phyloP scores from a whole-genome alignment of 2,329 filamentous ascomycete genomes.

The Colletotrichum incanum region DNA sequence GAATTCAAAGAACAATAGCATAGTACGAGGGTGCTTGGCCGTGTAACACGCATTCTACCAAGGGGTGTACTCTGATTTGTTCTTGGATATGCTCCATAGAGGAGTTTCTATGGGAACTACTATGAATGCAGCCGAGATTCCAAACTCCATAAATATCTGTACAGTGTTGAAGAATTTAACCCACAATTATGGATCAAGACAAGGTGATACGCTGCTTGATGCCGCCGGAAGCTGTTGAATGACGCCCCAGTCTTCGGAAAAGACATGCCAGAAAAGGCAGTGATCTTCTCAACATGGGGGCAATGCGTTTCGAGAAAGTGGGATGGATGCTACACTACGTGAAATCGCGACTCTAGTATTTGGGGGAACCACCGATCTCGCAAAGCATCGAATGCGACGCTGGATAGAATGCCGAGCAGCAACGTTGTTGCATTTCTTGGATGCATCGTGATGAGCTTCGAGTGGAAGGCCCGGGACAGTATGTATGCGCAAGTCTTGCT shows the following conservation, averaged over 20 bases:
- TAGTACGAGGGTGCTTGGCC: not conserved
- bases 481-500: not conserved
- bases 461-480: not conserved
- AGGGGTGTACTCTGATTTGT: not conserved
- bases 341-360: not conserved
- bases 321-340: constrained; percentile 21
- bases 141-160: not conserved
- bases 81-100: not conserved
- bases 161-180: constrained; percentile 6
- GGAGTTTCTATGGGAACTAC: constrained; percentile 9
- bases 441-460: not conserved
- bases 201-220: constrained; percentile 12
- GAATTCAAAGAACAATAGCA: no score
- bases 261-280: constrained; percentile 20
- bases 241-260: constrained; percentile 8
- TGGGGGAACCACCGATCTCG: constrained; percentile 3
- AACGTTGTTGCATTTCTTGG: not conserved
- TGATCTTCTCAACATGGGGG: constrained; percentile 20
- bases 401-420: not conserved
- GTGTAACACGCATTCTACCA: no score
- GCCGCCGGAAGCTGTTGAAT: constrained; percentile 24
- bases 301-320: constrained; percentile 29
- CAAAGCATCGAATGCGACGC: constrained; percentile 5
- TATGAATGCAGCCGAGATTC: constrained; percentile 7
- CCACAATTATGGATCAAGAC: constrained; percentile 15